A percentile compares a stretch with the other conserved stretches of the same genome.
These are phyloP conservation scores for Penicillium canescens DNA, from an alignment of 495 filamentous ascomycete genomes.

Conservation along the genomic window DNA sequence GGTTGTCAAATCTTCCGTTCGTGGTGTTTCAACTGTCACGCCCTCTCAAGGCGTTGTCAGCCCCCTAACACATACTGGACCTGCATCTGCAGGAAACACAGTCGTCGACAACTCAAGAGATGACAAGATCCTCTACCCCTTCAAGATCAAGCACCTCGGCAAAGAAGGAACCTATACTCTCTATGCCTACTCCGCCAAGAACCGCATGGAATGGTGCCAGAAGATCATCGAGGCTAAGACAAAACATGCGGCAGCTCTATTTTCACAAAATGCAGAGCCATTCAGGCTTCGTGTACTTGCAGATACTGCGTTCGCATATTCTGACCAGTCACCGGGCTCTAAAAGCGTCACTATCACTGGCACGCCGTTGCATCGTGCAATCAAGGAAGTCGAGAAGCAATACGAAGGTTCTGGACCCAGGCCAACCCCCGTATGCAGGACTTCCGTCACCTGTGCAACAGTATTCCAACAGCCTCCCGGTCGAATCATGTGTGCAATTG, in stretches of 20 bases:
- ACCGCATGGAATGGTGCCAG: slow-evolving; percentile 84
- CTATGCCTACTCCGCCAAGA: slow-evolving; percentile 72
- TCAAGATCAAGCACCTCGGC: slow-evolving; percentile 96
- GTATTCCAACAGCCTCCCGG: slow-evolving; percentile 74
- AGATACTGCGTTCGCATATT: slow-evolving; percentile 85
- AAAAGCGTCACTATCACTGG: slow-evolving; percentile 71
- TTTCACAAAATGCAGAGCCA: slow-evolving; percentile 92
- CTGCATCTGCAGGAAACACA: slow-evolving; percentile 57
- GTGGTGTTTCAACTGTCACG: slow-evolving; percentile 66
- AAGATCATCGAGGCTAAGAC: slow-evolving; percentile 96
- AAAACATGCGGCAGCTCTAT: slow-evolving; percentile 81
- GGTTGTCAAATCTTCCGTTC: slow-evolving; percentile 74
- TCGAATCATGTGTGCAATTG: slow-evolving; percentile 88
- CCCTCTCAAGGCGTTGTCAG: slow-evolving; percentile 50
- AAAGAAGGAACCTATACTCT: slow-evolving; percentile 79
- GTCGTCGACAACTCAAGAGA: slow-evolving; percentile 57
- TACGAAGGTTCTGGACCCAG: slow-evolving; percentile 64
- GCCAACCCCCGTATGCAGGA: slow-evolving; percentile 75
- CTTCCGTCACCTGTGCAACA: slow-evolving; percentile 88
- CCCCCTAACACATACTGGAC: slow-evolving; percentile 64
- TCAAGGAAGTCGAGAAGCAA: slow-evolving; percentile 78
- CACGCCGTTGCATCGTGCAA: slow-evolving; percentile 89
- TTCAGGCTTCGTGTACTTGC: slow-evolving; percentile 92
- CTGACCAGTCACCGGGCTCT: slow-evolving; percentile 55
- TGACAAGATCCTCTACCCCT: slow-evolving; percentile 87